Percentiles rank a stretch among this genome's conserved stretches.
Evolutionary conservation across 176 grass and related monocot genomes (phyloP).

Genomic region (Luzula sylvatica): DNA sequence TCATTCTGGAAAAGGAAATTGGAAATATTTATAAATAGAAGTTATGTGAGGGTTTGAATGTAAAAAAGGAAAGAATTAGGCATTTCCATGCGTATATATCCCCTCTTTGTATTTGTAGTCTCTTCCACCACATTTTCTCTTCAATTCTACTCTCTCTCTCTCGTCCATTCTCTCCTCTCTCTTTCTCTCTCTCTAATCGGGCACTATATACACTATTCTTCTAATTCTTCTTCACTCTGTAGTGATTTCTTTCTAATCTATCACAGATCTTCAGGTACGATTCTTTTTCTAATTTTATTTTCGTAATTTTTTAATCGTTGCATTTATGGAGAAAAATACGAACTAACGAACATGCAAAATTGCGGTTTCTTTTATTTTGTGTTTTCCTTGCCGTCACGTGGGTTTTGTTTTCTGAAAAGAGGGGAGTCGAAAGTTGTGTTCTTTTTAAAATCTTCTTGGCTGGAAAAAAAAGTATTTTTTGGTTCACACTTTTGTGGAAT

Average conservation of each 20-base stretch:
- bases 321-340: not conserved
- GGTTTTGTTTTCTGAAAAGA: not conserved
- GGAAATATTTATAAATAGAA: not conserved
- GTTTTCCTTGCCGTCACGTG: not conserved
- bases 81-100: not conserved
- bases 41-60: conserved; percentile 24
- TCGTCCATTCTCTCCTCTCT: not conserved
- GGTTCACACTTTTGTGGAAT: not conserved
- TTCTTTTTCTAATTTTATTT: not conserved
- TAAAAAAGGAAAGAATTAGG: conserved; percentile 13
- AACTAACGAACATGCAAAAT: not conserved
- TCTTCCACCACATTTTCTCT: conserved; percentile 8
- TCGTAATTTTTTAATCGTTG: not conserved
- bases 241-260: not conserved
- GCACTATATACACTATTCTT: not conserved
- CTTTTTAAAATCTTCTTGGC: not conserved
- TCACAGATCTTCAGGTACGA: not conserved
- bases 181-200: conserved; percentile 6
- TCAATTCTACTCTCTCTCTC: conserved; percentile 16
- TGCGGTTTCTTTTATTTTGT: not conserved
- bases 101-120: not conserved
- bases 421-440: not conserved
- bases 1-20: too few relatives aligned
- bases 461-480: conserved; percentile 5
- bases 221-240: not conserved